phyloP scores from a whole-genome alignment of 441 rosid species.

The Populus hybrid region DNA sequence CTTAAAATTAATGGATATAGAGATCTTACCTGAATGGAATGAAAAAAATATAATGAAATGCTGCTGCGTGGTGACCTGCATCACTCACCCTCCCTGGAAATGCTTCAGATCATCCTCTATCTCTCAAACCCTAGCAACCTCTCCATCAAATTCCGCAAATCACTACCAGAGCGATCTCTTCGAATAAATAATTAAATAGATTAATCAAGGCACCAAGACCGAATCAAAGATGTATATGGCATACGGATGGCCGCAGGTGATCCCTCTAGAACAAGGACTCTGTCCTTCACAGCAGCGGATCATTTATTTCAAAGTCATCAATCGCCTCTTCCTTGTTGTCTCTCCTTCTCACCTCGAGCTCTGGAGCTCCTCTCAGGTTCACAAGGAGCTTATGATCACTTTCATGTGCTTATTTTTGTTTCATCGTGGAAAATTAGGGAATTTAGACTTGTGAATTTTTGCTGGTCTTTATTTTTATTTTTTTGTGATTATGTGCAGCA shows the following conservation, averaged over 20 bases:
- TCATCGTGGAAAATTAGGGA: neutral
- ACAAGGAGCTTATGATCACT: neutral
- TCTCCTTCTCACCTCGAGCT: conserved; percentile 88
- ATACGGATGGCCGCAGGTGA: conserved; percentile 99
- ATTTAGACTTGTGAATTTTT: too few species aligned
- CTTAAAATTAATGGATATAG: neutral
- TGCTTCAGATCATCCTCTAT: conserved; percentile 21
- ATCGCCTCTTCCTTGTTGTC: conserved; percentile 64
- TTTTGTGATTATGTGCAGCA: conserved; percentile 40
- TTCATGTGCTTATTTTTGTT: neutral
- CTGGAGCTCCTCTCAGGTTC: conserved; percentile 92
- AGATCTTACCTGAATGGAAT: conserved; percentile 12
- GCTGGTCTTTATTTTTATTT: neutral
- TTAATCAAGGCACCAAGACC: neutral
- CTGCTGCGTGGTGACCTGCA: neutral
- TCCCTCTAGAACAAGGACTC: conserved; percentile 60
- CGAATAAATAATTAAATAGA: too few species aligned
- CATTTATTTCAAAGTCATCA: conserved; percentile 66
- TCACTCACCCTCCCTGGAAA: neutral
- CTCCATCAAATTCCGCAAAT: neutral
- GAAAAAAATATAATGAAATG: neutral
- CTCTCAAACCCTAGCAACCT: neutral
- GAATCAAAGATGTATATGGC: conserved; percentile 71
- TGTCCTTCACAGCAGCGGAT: conserved; percentile 65
- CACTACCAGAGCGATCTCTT: neutral